Base-by-base conservation (phyloP, 2,329 filamentous ascomycete species). In the Cytospora piceae region DNA sequence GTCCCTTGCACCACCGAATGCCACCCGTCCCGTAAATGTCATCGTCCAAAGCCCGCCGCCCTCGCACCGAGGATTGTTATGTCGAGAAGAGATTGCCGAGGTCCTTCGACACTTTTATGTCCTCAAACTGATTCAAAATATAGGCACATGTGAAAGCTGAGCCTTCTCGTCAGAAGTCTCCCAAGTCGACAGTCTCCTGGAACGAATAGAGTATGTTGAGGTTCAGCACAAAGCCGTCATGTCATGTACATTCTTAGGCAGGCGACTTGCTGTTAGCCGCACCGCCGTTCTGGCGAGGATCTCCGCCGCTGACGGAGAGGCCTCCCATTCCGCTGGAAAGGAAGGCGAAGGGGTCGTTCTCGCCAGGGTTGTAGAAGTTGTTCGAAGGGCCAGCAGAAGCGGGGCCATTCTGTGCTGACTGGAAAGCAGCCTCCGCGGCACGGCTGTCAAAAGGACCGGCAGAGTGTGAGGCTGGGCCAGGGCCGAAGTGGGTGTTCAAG, bases 341-440 rank as follows among this genome's bases (percentile, higher is more conserved):
- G 80, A 94, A 94, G 20, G 90, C 89, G 77, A 94, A 94, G 14
- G 91, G 90, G 72, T 94, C 91, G 71, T 82, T 89, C 73, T 91
- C 89, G 63, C 81, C 82, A 71, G 88, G 83, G 68, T 77, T 81
- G 74, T 90, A 90, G 73, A 90, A 91, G 74, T 87, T 87, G 79
- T 91, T 92, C 52, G 90, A 88, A 39, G 90, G 88, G 51, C 90
- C 91, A 67, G 89, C 90, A 54, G 91, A 92, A 20, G 89, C 88
- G 24, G 90, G 90, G 64, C 91, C 92, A 71, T 95, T 94, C 72
- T 90, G 90, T 49, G 92, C 93, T 51, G 91, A 92, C 75, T 92
- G 92, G 83, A 99, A 99, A 31, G 95, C 94, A 67, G 93, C 93
- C 80, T 98, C 94, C 20, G 94, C 93, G 69, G 93, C 91, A 69